phyloP scores from a whole-genome alignment of 202 grass and related monocot species.

The Zoysia matrella region DNA sequence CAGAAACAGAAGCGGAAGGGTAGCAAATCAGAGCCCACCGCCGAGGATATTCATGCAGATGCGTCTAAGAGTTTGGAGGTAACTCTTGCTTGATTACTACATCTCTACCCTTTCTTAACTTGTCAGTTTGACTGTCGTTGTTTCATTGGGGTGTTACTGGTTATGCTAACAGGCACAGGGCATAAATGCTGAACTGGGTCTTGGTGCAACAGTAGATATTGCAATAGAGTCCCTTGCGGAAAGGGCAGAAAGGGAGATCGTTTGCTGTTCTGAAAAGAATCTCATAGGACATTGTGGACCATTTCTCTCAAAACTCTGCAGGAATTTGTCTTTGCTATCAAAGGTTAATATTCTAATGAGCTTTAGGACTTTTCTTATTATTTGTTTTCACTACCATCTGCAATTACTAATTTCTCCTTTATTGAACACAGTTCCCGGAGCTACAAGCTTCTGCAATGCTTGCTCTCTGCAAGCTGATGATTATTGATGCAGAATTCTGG shows the following conservation, averaged over 20 bases:
- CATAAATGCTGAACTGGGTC: constrained; percentile 97
- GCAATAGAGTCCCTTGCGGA: constrained; percentile 84
- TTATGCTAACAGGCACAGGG: constrained; percentile 53
- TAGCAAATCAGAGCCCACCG: constrained; percentile 55
- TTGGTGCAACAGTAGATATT: constrained; percentile 72
- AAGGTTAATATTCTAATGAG: constrained; percentile 59
- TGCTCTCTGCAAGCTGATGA: constrained; percentile 93
- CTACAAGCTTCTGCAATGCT: constrained; percentile 92
- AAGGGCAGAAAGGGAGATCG: constrained; percentile 84
- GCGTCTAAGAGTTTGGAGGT: constrained; percentile 64
- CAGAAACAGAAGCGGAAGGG: constrained; percentile 84
- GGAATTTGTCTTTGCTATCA: constrained; percentile 76
- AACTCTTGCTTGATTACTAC: constrained; percentile 23
- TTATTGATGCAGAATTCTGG: constrained; percentile 89
- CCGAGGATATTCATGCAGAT: constrained; percentile 40
- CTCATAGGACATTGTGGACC: constrained; percentile 88
- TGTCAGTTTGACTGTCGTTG: constrained; percentile 38
- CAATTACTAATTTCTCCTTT: constrained; percentile 19
- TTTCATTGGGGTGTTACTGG: constrained; percentile 24
- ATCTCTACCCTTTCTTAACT: constrained; percentile 30
- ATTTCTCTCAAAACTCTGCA: constrained; percentile 85
- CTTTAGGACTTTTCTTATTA: constrained; percentile 29
- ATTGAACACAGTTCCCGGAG: constrained; percentile 70
- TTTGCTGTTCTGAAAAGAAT: constrained; percentile 73
- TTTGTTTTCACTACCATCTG: constrained; percentile 11